Conservation (phyloP, 345 rosid genomes). For the Euphorbia tirucalli region DNA sequence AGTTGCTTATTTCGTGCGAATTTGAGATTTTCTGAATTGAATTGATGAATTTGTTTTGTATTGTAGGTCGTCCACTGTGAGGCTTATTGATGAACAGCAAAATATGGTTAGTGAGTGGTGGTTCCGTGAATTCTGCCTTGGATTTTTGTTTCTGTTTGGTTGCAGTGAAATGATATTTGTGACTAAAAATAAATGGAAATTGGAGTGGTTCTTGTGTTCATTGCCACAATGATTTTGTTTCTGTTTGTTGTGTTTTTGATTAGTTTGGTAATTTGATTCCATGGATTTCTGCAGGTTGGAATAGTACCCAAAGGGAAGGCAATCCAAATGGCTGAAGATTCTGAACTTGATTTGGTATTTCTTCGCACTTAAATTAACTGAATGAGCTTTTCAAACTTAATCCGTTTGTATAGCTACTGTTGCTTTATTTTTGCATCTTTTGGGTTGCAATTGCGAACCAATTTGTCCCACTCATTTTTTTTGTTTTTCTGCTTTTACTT, state of each 20-base stretch:
- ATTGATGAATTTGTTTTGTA: constrained; percentile 6
- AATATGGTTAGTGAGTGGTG: constrained; percentile 58
- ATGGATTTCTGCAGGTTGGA: constrained; percentile 58
- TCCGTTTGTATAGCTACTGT: background rate
- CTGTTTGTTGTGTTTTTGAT: background rate
- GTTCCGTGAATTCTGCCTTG: too few species aligned
- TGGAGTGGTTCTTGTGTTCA: constrained; percentile 3
- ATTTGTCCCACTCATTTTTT: background rate
- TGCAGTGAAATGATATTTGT: background rate
- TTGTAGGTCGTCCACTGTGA: constrained; percentile 68
- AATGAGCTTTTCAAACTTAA: background rate
- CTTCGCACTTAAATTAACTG: background rate
- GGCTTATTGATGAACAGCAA: constrained; percentile 73
- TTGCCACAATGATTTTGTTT: too few species aligned
- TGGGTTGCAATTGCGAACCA: background rate
- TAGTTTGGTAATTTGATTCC: background rate
- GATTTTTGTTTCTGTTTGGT: constrained; percentile 15
- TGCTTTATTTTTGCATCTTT: background rate
- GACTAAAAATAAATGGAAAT: too few species aligned
- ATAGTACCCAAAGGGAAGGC: constrained; percentile 73
- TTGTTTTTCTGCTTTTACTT: background rate
- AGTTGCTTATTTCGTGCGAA: background rate
- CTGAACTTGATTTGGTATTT: constrained; percentile 84
- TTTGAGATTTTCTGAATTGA: background rate
- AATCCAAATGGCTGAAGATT: constrained; percentile 74